Percentiles rank a stretch among this genome's conserved stretches.
phyloP scores from a whole-genome alignment of 345 rosid species.

The Raphanus raphanistrum region DNA sequence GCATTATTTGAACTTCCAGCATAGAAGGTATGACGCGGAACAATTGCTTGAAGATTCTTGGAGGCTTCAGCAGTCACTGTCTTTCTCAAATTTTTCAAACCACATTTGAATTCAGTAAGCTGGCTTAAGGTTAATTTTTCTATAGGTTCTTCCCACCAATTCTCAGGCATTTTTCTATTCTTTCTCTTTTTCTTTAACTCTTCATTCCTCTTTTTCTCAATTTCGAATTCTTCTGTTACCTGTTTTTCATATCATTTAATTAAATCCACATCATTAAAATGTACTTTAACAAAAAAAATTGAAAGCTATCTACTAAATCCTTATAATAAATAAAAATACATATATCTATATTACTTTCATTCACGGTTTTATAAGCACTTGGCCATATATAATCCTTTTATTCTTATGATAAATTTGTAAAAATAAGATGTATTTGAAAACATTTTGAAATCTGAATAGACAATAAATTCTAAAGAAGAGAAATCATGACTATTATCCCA shows the following conservation, averaged over 20 bases:
- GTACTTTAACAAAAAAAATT: neutral
- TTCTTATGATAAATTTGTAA: neutral
- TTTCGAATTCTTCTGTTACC: constrained; percentile 41
- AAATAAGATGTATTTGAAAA: neutral
- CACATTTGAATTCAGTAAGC: constrained; percentile 41
- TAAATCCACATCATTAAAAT: neutral
- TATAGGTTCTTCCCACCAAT: constrained; percentile 58
- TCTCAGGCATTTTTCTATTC: constrained; percentile 9
- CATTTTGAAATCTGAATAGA: neutral
- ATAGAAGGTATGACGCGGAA: neutral
- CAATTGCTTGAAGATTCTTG: constrained; percentile 4
- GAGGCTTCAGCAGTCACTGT: constrained; percentile 37
- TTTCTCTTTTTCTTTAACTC: constrained; percentile 41
- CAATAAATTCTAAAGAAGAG: neutral
- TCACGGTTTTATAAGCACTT: neutral
- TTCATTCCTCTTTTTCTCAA: constrained; percentile 45
- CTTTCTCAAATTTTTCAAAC: constrained; percentile 45
- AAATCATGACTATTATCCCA: neutral
- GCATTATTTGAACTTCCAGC: neutral
- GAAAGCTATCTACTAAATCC: neutral
- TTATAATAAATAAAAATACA: neutral
- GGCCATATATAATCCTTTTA: neutral
- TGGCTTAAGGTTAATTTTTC: constrained; percentile 35
- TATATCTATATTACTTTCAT: neutral
- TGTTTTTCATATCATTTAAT: neutral